These are phyloP conservation scores for Ceratocystis smalleyi DNA, from an alignment of 2,329 filamentous ascomycete species.

Conservation along the genomic window DNA sequence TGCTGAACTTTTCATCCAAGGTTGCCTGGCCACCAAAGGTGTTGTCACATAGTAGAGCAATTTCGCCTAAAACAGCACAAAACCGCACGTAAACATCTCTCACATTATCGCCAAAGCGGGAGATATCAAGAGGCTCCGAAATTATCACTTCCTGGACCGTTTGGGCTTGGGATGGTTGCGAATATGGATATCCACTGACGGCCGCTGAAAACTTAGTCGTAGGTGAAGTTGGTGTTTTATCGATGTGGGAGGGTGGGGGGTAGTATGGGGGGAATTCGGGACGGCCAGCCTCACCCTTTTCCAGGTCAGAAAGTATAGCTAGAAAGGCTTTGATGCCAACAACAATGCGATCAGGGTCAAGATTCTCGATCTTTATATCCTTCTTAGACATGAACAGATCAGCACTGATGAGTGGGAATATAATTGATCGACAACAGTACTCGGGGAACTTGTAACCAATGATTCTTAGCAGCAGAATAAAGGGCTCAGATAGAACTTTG, in stretches of 20 bases:
- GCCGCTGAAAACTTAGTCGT: slow-evolving; percentile 25
- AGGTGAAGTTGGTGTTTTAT: slow-evolving; percentile 36
- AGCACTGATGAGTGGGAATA: slow-evolving; percentile 90
- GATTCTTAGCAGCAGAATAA: slow-evolving; percentile 87
- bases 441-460: slow-evolving; percentile 90
- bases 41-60: slow-evolving; percentile 91
- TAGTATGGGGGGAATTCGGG: slow-evolving; percentile 68
- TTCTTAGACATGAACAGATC: slow-evolving; percentile 65
- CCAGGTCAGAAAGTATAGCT: slow-evolving; percentile 81
- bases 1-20: slow-evolving; percentile 84
- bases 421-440: slow-evolving; percentile 77
- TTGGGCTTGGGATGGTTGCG: slow-evolving; percentile 18
- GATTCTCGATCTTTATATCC: slow-evolving; percentile 73
- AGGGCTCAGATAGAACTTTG: slow-evolving; percentile 64
- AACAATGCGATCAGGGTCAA: slow-evolving; percentile 95
- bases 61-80: slow-evolving; percentile 87
- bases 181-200: slow-evolving; percentile 19
- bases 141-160: slow-evolving; percentile 39
- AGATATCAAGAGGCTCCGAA: slow-evolving; percentile 28
- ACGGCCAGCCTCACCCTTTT: slow-evolving; percentile 59
- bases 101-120: slow-evolving; percentile 57
- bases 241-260: slow-evolving; percentile 25
- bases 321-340: slow-evolving; percentile 90
- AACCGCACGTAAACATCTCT: slow-evolving; percentile 81
- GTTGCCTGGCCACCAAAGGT: slow-evolving; percentile 93